A percentile compares a stretch with the other conserved stretches of the same genome.
Evolutionary conservation across 495 filamentous ascomycete genomes (phyloP).

Genomic region (Hypoxylon intermedium): DNA sequence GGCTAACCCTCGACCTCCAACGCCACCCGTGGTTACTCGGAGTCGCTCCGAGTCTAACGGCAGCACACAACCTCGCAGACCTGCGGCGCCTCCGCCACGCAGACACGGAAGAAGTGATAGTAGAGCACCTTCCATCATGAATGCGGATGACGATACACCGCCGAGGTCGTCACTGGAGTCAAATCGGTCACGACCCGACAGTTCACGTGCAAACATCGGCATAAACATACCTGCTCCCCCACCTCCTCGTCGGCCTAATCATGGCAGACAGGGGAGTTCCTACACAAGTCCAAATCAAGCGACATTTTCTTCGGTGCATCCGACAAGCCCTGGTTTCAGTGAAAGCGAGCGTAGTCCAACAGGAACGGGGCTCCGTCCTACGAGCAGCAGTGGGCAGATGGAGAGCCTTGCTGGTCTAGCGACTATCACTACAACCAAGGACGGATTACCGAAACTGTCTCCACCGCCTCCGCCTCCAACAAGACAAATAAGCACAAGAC

Average conservation of each 20-base stretch:
- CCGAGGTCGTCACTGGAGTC: slow-evolving; percentile 55
- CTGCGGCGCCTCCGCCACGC: slow-evolving; percentile 58
- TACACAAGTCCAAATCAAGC: slow-evolving; percentile 29
- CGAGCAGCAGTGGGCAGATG: slow-evolving; percentile 14
- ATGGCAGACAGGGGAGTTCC: slow-evolving; percentile 41
- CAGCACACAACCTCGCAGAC: slow-evolving; percentile 45
- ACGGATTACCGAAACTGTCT: slow-evolving; percentile 41
- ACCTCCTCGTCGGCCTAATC: slow-evolving; percentile 50
- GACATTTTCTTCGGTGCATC: slow-evolving; percentile 7
- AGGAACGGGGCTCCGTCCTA: slow-evolving; percentile 6
- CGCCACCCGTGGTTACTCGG: slow-evolving; percentile 43
- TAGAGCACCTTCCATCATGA: slow-evolving; percentile 38
- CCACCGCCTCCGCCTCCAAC: slow-evolving; percentile 56
- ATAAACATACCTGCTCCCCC: slow-evolving; percentile 51
- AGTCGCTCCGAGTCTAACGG: slow-evolving; percentile 43
- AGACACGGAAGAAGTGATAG: slow-evolving; percentile 53
- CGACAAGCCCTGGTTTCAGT: slow-evolving; percentile 2
- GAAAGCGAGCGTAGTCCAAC: slow-evolving; percentile 30
- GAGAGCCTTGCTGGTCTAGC: slow-evolving; percentile 4
- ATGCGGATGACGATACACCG: slow-evolving; percentile 44
- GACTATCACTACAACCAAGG: slow-evolving; percentile 21
- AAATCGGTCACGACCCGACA: slow-evolving; percentile 50
- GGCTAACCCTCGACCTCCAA: slow-evolving; percentile 35
- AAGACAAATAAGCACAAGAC: slow-evolving; percentile 48
- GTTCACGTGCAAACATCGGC: slow-evolving; percentile 41